A percentile compares a stretch with the other conserved stretches of the same genome.
These are phyloP conservation scores for Vitis rupestris DNA, from an alignment of 164 flowering plant genomes.

Conservation along the genomic window DNA sequence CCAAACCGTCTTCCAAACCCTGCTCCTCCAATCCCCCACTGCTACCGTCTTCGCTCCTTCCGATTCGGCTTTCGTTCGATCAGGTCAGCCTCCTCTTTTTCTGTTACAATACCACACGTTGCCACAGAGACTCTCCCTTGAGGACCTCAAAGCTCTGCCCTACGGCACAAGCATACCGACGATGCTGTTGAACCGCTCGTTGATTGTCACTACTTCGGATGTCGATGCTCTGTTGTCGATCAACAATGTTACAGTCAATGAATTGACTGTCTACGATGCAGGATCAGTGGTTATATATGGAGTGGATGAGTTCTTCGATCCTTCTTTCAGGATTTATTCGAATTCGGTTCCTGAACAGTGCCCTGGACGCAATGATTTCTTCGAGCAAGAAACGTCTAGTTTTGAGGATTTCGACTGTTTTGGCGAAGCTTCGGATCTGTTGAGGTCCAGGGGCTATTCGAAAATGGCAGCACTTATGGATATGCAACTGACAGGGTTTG, in stretches of 20 bases:
- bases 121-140: conserved; percentile 6
- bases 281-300: conserved; percentile 19
- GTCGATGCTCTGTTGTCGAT: not conserved
- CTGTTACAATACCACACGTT: conserved; percentile 22
- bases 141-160: conserved; percentile 15
- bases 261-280: conserved; percentile 10
- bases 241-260: conserved; percentile 14
- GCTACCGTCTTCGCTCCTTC: conserved; percentile 28
- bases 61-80: conserved; percentile 15
- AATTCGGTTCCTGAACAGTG: not conserved
- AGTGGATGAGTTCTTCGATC: conserved; percentile 17
- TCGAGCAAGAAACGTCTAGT: not conserved
- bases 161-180: conserved; percentile 23
- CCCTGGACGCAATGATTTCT: not conserved
- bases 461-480: conserved; percentile 27
- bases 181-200: conserved; percentile 1
- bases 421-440: conserved; percentile 3
- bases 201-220: conserved; percentile 17
- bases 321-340: not conserved
- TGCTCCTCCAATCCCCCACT: not conserved
- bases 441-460: conserved; percentile 16
- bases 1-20: conserved; percentile 4
- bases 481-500: conserved; percentile 11
- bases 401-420: not conserved
- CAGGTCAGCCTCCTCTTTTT: conserved; percentile 18